A percentile compares a stretch with the other conserved stretches of the same genome.
These are phyloP conservation scores for Solanum neorickii DNA, from an alignment of 257 asterid genomes.

Conservation along the genomic window DNA sequence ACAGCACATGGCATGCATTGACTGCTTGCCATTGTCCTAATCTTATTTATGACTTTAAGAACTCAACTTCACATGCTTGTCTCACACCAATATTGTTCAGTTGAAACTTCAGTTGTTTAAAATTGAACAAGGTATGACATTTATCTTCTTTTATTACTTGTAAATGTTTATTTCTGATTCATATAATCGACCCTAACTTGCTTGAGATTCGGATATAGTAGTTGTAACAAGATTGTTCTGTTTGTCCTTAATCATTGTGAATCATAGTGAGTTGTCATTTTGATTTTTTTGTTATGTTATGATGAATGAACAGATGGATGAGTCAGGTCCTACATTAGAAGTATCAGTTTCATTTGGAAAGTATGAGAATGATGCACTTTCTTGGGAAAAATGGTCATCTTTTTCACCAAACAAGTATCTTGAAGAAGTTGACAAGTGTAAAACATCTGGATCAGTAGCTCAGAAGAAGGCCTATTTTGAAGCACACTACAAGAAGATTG, in stretches of 20 bases:
- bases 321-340: slow-evolving; percentile 44
- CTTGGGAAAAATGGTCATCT: slow-evolving; percentile 96
- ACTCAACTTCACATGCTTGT: slow-evolving; percentile 6
- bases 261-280: slow-evolving; percentile 10
- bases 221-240: neutral
- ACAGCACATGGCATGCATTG: slow-evolving; percentile 32
- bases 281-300: slow-evolving; percentile 4
- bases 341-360: slow-evolving; percentile 88
- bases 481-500: slow-evolving; percentile 84
- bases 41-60: neutral
- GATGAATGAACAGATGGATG: slow-evolving; percentile 59
- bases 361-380: slow-evolving; percentile 66
- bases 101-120: slow-evolving; percentile 2
- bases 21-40: neutral
- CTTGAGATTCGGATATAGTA: neutral
- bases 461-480: slow-evolving; percentile 91
- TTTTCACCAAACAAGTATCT: slow-evolving; percentile 81
- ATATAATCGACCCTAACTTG: neutral
- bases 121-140: slow-evolving; percentile 22
- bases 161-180: neutral
- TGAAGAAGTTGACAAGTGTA: slow-evolving; percentile 77
- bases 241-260: neutral
- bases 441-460: slow-evolving; percentile 89
- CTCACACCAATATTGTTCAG: slow-evolving; percentile 1
- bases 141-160: neutral